phyloP scores from a whole-genome alignment of 148 eudicot species.

The Selenicereus undatus region DNA sequence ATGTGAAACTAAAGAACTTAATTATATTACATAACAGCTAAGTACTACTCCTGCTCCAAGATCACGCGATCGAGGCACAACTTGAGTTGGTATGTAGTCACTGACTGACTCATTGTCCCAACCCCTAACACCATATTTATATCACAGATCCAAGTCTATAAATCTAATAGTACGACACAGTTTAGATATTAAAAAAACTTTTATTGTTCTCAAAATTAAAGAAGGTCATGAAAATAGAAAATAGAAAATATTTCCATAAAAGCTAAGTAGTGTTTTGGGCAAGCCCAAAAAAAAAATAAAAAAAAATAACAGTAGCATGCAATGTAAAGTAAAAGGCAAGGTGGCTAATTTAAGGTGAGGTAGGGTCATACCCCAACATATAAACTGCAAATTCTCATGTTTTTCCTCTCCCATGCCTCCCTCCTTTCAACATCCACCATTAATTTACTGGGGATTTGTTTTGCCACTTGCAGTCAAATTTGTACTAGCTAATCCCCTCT shows the following conservation, averaged over 20 bases:
- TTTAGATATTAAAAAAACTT: too few species aligned
- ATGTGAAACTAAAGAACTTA: conserved; percentile 17
- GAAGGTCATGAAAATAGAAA: too few species aligned
- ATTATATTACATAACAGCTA: conserved; percentile 22
- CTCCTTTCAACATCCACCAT: conserved; percentile 5
- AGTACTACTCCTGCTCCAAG: conserved; percentile 15
- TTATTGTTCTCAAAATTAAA: too few species aligned
- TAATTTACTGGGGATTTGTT: background rate
- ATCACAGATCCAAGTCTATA: too few species aligned
- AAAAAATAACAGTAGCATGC: background rate
- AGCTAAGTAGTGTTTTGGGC: conserved; percentile 9
- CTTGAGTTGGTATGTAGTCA: background rate
- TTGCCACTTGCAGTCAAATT: background rate
- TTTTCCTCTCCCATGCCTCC: conserved; percentile 5
- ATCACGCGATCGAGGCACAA: background rate
- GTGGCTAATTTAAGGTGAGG: background rate
- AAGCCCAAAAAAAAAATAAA: background rate
- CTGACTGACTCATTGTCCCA: background rate
- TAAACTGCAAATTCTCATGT: conserved; percentile 13
- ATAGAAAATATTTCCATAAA: background rate
- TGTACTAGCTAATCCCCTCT: background rate
- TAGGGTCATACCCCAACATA: conserved; percentile 21
- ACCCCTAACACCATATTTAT: too few species aligned
- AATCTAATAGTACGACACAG: too few species aligned
- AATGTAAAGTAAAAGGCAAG: conserved; percentile 9